Conservation (phyloP, 352 stramenopile species). For the Pythium dissimile region DNA sequence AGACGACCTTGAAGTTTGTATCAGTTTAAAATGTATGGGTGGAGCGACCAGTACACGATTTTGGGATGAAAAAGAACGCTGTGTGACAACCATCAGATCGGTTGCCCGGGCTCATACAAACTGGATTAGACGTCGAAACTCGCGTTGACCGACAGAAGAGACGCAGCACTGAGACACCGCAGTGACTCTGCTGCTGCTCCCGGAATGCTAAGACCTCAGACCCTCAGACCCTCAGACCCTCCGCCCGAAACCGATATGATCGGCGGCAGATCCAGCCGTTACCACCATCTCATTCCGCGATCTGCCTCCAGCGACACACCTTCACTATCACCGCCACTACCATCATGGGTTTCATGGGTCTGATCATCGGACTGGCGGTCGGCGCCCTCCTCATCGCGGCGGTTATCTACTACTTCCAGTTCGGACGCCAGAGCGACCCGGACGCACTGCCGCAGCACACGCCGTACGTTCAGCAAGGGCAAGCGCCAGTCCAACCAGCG, state of each 20-base stretch:
- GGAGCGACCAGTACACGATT: no score
- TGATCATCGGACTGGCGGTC: neutral
- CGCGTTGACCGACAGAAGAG: no score
- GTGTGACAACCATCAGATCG: no score
- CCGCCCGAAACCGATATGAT: neutral
- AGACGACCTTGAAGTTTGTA: no score
- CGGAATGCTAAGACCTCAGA: no score
- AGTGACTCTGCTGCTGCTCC: no score
- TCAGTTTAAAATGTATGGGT: no score
- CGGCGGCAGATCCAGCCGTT: no score
- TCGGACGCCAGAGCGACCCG: neutral
- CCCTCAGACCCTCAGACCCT: neutral
- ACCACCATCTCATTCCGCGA: neutral
- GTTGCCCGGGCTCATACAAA: no score
- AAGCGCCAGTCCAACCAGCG: neutral
- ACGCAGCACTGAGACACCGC: no score
- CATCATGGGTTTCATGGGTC: neutral
- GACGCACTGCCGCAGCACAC: constrained; percentile 1
- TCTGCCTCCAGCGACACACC: neutral
- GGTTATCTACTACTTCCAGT: constrained; percentile 7
- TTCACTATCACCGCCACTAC: neutral
- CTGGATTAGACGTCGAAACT: no score
- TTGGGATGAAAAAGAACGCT: no score
- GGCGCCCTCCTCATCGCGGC: neutral
- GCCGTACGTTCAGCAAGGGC: constrained; percentile 1